Base-by-base conservation (phyloP, 768 basidiomycete species). In the Calvatia gigantea region DNA sequence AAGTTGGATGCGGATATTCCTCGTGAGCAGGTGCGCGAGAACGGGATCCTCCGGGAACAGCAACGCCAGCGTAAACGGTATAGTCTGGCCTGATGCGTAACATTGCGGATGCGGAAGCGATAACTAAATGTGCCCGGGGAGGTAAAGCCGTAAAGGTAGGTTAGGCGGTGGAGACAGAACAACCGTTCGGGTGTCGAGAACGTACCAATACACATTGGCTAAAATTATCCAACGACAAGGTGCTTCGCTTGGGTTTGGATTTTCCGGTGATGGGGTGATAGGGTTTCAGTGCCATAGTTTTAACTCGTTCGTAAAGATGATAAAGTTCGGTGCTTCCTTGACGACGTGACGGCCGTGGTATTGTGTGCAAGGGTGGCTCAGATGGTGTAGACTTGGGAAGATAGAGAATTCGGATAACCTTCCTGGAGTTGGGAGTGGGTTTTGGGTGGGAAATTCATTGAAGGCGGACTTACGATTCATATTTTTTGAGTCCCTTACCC, bases 321-420 rank as follows among this genome's bases (percentile, higher is more conserved):
- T 61, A 51, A 46, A 60, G 58, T 35, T 64, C 38, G 35, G 56
- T 48, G 41, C 58, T 60, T n/a, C 59, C 58, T 23, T 56, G 49
- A 19, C 61, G 54, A 48, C 63, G 52, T 25, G 64, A 63, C 17
- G 66, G 64, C 51, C 61, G 61, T 14, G 69, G 72, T 19, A 73
- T 69, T 14, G 65, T 54, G n/a, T 64, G 57, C 39, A 75, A 46
- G 3, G 73, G 65, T 14, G 74, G 70, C 33, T 66, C 51, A 12
- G 62, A 35, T 3, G 77, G 77, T 43, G 68, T 68, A 14, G 75
- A 68, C 60, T 76, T 76, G 2, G 77, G 77, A 17, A 79, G 66
- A 59, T 78, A 78, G 33, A 75, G 66, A 11, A 79, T 62, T 8
- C 70, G 73, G 43, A 77, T 67, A 33, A 56, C 56, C 58, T 61